Base-by-base conservation (phyloP, 768 basidiomycete genomes). In the Russula virescens region DNA sequence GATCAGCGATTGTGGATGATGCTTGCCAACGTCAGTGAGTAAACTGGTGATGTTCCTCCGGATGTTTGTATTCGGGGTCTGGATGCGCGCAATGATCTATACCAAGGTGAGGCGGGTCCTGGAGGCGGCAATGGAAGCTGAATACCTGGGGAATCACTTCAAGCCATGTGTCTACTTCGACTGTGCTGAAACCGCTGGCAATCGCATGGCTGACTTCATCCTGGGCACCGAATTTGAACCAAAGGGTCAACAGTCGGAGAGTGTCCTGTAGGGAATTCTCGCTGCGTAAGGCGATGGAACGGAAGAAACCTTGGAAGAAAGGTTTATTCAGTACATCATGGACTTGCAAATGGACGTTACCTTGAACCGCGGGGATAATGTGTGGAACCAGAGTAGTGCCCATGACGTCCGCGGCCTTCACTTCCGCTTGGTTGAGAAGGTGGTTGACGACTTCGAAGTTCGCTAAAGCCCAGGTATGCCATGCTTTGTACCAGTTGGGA, bases 381-480 rank as follows among this genome's bases (percentile, higher is more conserved):
- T 97, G 92, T 3, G 83, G 81, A 19, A 87, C 86, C 55, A 97
- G 80, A 26, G 81, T 81, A 21, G 79, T 80, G 4, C 82, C 81
- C 5, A 84, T 81, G 13, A 88, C 71, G 58, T 89, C 87, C 11
- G 77, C 73, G 23, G 78, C 75, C 61, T 81, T 81, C 50, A 76
- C 79, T 63, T 85, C 83, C 35, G 73, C 76, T 69, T 85, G 85
- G 47, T 76, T 81, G 72, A 96, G 94, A 69, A 96, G 77, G 69
- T 88, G 83, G 28, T 82, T 80, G 64, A 98, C 86, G 65, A 98
- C 92, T 59, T 98, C 94, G 66, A 97, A 95, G 73, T 98, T 98
- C 3, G 94, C 89, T 57, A 98, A 78, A 2, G 97, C 96, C 94
- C 94, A 99, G 0, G 93, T 94, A 70, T 99, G 97, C 95, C 95